Evolutionary conservation across 2,329 filamentous ascomycete species (phyloP).

Genomic region (Acephala macrosclerotiorum): DNA sequence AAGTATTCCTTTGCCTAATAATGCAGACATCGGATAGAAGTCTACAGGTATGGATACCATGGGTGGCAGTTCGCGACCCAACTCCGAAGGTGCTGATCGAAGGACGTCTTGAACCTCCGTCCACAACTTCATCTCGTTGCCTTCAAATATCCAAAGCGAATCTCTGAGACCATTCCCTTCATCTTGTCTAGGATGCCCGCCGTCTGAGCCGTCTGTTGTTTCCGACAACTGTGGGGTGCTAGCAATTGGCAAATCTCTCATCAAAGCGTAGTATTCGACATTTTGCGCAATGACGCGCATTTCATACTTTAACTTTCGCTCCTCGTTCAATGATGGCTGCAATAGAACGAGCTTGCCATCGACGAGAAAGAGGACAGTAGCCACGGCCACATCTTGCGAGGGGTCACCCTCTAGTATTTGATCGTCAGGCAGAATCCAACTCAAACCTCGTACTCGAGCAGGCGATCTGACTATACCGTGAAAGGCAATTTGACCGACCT

Average conservation of each 20-base stretch:
- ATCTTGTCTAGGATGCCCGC: conserved; percentile 29
- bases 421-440: conserved; percentile 92
- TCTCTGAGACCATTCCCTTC: conserved; percentile 65
- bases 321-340: conserved; percentile 83
- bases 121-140: conserved; percentile 86
- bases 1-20: conserved; percentile 89
- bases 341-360: conserved; percentile 95
- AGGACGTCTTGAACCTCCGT: conserved; percentile 86
- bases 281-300: conserved; percentile 97
- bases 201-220: conserved; percentile 22
- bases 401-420: conserved; percentile 92
- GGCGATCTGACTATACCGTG: conserved; percentile 96
- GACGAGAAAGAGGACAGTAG: conserved; percentile 94
- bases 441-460: conserved; percentile 88
- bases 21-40: conserved; percentile 90
- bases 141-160: conserved; percentile 95
- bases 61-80: conserved; percentile 73
- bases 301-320: conserved; percentile 91
- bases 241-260: conserved; percentile 77
- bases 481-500: conserved; percentile 98
- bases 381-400: conserved; percentile 91
- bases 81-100: conserved; percentile 70
- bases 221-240: conserved; percentile 18
- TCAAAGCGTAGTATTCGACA: conserved; percentile 92
- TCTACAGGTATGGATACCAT: conserved; percentile 85